Percentiles rank a stretch among this genome's conserved stretches.
Conservation (phyloP, 2,329 filamentous ascomycete genomes). For the Annulohypoxylon truncatum region DNA sequence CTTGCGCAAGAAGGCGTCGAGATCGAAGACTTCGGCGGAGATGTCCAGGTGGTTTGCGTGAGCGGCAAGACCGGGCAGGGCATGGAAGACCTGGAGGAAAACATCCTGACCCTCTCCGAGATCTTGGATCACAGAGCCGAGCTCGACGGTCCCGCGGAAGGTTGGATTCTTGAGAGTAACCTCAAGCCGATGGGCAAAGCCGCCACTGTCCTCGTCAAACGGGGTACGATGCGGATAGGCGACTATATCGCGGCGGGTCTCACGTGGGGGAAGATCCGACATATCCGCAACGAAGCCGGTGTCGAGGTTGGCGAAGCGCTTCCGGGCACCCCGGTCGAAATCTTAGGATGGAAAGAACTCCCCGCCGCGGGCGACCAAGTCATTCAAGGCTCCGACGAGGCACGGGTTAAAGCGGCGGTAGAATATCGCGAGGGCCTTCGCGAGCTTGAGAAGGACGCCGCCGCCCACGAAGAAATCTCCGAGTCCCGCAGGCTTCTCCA, state of each 20-base stretch:
- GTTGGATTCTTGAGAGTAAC: conserved; percentile 92
- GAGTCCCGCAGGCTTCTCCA: conserved; percentile 67
- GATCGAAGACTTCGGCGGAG: conserved; percentile 94
- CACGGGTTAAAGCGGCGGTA: conserved; percentile 80
- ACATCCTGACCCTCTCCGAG: conserved; percentile 85
- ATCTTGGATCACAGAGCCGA: conserved; percentile 91
- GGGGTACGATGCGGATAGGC: conserved; percentile 84
- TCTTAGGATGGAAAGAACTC: conserved; percentile 90
- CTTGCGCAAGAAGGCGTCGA: conserved; percentile 85
- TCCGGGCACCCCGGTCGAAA: conserved; percentile 90
- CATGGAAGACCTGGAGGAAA: conserved; percentile 93
- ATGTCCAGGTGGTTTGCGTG: conserved; percentile 90
- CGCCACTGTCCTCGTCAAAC: conserved; percentile 88
- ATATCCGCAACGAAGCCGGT: conserved; percentile 87
- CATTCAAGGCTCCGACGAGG: conserved; percentile 83
- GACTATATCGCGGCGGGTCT: conserved; percentile 88
- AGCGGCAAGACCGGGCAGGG: conserved; percentile 94
- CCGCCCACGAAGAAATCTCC: conserved; percentile 81
- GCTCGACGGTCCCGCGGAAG: conserved; percentile 80
- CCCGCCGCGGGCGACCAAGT: conserved; percentile 89
- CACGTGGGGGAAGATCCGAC: conserved; percentile 88
- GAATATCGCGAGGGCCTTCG: conserved; percentile 78
- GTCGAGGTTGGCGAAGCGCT: conserved; percentile 76
- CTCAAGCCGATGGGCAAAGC: conserved; percentile 86
- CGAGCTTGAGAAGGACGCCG: conserved; percentile 80